Conservation (phyloP, 352 stramenopile species). For the Globisporangium rhizosaccharum region DNA sequence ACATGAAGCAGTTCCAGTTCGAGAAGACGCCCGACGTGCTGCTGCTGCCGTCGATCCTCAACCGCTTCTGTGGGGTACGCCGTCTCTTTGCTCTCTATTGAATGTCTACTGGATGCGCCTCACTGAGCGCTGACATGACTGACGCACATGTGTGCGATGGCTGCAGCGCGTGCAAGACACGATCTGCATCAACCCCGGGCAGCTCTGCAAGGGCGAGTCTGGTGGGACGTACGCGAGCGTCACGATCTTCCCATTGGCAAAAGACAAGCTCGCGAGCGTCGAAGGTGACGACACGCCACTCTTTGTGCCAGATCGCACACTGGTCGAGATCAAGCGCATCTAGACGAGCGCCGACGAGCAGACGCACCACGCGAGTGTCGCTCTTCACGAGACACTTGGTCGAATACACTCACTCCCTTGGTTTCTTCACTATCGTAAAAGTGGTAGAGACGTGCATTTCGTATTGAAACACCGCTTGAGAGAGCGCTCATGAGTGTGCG, state of each 20-base stretch:
- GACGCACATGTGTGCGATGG: background rate
- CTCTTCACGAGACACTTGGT: background rate
- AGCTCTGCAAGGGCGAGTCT: conserved; percentile 90
- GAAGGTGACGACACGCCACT: conserved; percentile 48
- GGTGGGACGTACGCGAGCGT: conserved; percentile 93
- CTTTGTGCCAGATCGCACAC: conserved; percentile 81
- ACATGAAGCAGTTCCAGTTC: conserved; percentile 90
- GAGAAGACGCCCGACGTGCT: conserved; percentile 92
- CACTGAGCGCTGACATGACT: background rate
- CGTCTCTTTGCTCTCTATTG: background rate
- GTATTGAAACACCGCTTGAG: no score
- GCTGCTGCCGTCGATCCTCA: conserved; percentile 93
- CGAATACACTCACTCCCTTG: background rate
- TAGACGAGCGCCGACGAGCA: conserved; percentile 17
- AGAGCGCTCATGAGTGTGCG: no score
- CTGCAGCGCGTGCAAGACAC: conserved; percentile 86
- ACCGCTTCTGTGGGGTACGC: conserved; percentile 78
- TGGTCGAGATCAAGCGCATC: conserved; percentile 91
- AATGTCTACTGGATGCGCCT: conserved; percentile 5
- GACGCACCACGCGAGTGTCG: background rate
- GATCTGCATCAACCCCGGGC: conserved; percentile 94
- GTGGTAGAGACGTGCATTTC: no score
- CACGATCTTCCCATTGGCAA: conserved; percentile 87
- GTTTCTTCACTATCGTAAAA: no score
- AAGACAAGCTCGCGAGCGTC: conserved; percentile 58